These are phyloP conservation scores for Fraxinus xanthoxyloides DNA, from an alignment of 305 asterid species.

Conservation along the genomic window DNA sequence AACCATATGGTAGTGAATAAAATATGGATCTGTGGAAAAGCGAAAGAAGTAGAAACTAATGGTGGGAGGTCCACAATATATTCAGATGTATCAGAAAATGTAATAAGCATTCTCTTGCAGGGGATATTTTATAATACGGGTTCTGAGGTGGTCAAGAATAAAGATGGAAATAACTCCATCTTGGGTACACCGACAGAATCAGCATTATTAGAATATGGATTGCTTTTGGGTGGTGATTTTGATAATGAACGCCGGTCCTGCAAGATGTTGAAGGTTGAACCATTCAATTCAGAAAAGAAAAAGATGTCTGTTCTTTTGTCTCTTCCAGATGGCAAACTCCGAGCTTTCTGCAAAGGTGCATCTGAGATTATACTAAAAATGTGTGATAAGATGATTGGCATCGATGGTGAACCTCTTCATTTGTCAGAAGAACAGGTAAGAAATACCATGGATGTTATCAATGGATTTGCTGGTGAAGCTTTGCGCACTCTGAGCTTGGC, in stretches of 20 bases:
- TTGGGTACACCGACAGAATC: slow-evolving; percentile 90
- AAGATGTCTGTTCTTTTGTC: slow-evolving; percentile 83
- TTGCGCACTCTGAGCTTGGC: slow-evolving; percentile 90
- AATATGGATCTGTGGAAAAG: slow-evolving; percentile 60
- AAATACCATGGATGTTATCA: slow-evolving; percentile 45
- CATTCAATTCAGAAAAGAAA: slow-evolving; percentile 92
- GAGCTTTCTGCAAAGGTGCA: slow-evolving; percentile 94
- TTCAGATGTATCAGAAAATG: slow-evolving; percentile 45
- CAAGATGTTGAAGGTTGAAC: slow-evolving; percentile 74
- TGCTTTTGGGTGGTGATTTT: slow-evolving; percentile 78
- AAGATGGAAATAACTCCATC: slow-evolving; percentile 60
- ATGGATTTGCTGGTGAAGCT: slow-evolving; percentile 73
- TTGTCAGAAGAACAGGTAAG: slow-evolving; percentile 58
- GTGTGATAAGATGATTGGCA: slow-evolving; percentile 58
- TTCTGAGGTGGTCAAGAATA: slow-evolving; percentile 80
- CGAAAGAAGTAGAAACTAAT: slow-evolving; percentile 40
- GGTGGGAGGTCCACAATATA: slow-evolving; percentile 29
- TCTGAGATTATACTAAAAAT: slow-evolving; percentile 78
- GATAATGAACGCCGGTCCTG: slow-evolving; percentile 50
- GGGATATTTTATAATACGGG: slow-evolving; percentile 76
- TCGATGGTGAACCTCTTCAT: slow-evolving; percentile 53
- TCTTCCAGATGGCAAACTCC: slow-evolving; percentile 66
- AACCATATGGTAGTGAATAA: slow-evolving; percentile 88
- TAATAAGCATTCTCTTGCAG: slow-evolving; percentile 55
- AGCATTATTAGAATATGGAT: slow-evolving; percentile 77